Percentiles rank a stretch among this genome's conserved stretches.
These are phyloP conservation scores for Urochloa ruziziensis DNA, from an alignment of 176 grass and related monocot genomes.

Conservation along the genomic window DNA sequence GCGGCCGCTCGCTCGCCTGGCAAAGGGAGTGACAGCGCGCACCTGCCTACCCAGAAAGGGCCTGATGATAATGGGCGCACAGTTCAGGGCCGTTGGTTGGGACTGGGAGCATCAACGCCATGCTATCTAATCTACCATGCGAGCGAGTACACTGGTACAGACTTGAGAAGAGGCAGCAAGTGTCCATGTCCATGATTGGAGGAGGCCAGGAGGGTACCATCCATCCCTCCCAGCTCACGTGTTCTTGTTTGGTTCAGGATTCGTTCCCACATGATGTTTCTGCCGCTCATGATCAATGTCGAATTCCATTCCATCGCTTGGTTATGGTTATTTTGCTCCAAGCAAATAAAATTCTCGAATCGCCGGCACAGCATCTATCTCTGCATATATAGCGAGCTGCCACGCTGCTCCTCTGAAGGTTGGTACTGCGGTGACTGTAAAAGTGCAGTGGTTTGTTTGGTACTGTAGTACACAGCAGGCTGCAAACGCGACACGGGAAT, in stretches of 20 bases:
- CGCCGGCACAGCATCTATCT: background rate
- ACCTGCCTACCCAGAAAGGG: constrained; percentile 4
- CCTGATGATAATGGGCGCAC: background rate
- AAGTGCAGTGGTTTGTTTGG: background rate
- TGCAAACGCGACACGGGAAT: background rate
- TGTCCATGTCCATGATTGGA: background rate
- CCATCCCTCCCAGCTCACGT: background rate
- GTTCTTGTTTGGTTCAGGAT: background rate
- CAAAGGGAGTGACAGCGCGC: background rate
- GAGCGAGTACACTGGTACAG: background rate
- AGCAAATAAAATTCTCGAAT: background rate
- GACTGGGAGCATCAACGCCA: background rate
- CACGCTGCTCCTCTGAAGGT: background rate
- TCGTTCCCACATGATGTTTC: background rate
- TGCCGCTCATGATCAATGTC: background rate
- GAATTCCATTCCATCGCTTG: background rate
- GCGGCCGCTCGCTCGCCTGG: background rate
- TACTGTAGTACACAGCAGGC: background rate
- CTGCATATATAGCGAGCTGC: no score
- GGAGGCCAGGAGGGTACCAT: background rate
- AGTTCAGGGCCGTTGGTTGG: background rate
- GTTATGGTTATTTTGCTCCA: background rate
- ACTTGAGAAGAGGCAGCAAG: background rate
- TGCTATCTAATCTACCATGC: background rate
- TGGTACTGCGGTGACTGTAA: background rate